Evolutionary conservation across 768 basidiomycete species (phyloP).

Genomic region (Tylopilus sp.): DNA sequence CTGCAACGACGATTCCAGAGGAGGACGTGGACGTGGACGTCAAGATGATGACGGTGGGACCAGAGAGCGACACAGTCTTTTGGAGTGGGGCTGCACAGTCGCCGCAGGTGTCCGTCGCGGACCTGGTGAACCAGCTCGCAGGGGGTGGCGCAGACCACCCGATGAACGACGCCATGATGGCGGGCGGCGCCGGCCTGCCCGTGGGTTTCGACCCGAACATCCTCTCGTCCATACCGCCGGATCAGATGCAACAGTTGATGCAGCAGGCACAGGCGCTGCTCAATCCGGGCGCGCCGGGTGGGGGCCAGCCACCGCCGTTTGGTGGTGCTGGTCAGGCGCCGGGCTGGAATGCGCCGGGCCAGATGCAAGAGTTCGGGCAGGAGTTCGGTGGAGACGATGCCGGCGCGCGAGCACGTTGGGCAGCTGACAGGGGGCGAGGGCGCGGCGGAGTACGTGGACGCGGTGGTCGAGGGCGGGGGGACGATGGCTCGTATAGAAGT

Average conservation of each 20-base stretch:
- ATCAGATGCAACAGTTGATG: conserved; percentile 63
- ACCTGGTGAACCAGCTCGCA: conserved; percentile 64
- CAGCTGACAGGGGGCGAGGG: conserved; percentile 45
- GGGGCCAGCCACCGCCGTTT: conserved; percentile 33
- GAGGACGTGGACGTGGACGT: conserved; percentile 66
- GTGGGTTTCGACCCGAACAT: conserved; percentile 42
- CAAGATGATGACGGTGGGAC: conserved; percentile 64
- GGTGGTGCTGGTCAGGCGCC: conserved; percentile 34
- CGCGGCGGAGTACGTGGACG: conserved; percentile 59
- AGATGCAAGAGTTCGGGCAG: conserved; percentile 48
- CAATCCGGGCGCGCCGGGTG: conserved; percentile 25
- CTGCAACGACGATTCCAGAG: conserved; percentile 53
- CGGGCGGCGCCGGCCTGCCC: conserved; percentile 29
- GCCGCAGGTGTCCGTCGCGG: conserved; percentile 54
- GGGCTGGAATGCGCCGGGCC: conserved; percentile 38
- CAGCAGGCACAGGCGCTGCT: conserved; percentile 38
- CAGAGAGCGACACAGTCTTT: conserved; percentile 63
- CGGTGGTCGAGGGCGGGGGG: conserved; percentile 52
- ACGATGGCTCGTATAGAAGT: conserved; percentile 65
- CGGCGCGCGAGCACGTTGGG: conserved; percentile 44
- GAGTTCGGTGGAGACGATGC: conserved; percentile 43
- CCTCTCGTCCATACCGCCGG: conserved; percentile 45
- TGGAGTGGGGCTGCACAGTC: conserved; percentile 44
- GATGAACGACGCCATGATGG: conserved; percentile 35
- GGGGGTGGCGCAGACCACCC: conserved; percentile 41